phyloP scores from a whole-genome alignment of 2,329 filamentous ascomycete species.

The Corinectria fuckeliana region DNA sequence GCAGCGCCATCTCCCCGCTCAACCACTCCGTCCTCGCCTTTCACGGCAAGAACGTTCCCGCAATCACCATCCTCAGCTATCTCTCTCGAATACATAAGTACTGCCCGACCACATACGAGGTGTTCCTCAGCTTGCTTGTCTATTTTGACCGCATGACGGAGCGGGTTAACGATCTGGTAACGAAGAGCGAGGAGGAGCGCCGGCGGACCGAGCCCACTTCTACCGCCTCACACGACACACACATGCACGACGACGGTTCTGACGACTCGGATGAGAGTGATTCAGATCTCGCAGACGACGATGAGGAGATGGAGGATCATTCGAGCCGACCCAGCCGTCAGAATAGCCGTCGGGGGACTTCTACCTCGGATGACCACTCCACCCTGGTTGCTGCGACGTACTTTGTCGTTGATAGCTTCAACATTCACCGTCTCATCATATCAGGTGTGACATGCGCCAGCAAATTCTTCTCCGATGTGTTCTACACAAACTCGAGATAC shows the following conservation, averaged over 20 bases:
- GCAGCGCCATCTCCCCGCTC: conserved; percentile 64
- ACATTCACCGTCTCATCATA: conserved; percentile 96
- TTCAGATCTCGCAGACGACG: conserved; percentile 57
- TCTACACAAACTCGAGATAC: conserved; percentile 98
- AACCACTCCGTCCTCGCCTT: conserved; percentile 83
- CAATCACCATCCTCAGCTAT: conserved; percentile 96
- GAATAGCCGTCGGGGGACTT: conserved; percentile 31
- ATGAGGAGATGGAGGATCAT: conserved; percentile 43
- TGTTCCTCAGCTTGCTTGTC: conserved; percentile 91
- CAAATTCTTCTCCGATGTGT: conserved; percentile 99
- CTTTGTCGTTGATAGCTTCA: conserved; percentile 98
- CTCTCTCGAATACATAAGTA: conserved; percentile 97
- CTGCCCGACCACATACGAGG: conserved; percentile 97
- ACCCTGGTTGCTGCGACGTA: conserved; percentile 55
- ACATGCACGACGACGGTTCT: conserved; percentile 38
- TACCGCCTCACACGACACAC: conserved; percentile 36
- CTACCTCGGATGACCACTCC: conserved; percentile 33
- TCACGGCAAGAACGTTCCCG: conserved; percentile 96
- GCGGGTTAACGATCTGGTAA: conserved; percentile 82
- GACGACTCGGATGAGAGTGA: conserved; percentile 53
- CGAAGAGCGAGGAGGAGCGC: conserved; percentile 67
- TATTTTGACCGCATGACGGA: conserved; percentile 99
- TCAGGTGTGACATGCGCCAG: conserved; percentile 97
- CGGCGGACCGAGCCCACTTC: conserved; percentile 33
- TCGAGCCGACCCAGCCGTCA: conserved; percentile 34